Percentiles rank a stretch among this genome's conserved stretches.
phyloP scores from a whole-genome alignment of 2,329 filamentous ascomycete species.

The Macrophomina pseudophaseolina region DNA sequence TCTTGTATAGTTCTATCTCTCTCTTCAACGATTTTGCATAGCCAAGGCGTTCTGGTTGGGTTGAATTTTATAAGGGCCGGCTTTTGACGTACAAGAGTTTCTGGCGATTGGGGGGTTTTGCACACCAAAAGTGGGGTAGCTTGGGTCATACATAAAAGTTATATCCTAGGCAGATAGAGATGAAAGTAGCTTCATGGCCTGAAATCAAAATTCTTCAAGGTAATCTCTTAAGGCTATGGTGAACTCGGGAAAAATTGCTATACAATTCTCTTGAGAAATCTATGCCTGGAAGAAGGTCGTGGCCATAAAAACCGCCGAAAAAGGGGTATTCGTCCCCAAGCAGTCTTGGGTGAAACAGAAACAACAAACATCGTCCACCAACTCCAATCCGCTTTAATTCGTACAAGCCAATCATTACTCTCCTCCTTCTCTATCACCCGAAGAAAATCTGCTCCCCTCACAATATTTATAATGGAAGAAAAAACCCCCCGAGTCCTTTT shows the following conservation, averaged over 20 bases:
- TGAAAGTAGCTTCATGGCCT: not conserved
- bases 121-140: not conserved
- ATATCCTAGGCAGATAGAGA: not conserved
- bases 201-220: no score
- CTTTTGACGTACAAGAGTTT: not conserved
- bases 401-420: not conserved
- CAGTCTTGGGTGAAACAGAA: not conserved
- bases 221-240: no score
- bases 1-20: not conserved
- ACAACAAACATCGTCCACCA: not conserved
- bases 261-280: not conserved
- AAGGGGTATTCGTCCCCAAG: not conserved
- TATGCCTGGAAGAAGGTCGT: not conserved
- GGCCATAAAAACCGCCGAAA: not conserved
- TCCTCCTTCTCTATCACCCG: not conserved
- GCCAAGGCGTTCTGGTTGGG: slow-evolving; percentile 26
- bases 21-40: slow-evolving; percentile 26
- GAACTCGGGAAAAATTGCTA: no score
- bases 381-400: not conserved
- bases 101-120: not conserved
- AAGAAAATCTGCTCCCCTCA: not conserved
- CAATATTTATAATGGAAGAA: not conserved
- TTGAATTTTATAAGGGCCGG: not conserved
- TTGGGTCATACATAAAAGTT: slow-evolving; percentile 5
- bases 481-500: not conserved